Evolutionary conservation across 305 asterid species (phyloP).

Genomic region (Fraxinus greggii): DNA sequence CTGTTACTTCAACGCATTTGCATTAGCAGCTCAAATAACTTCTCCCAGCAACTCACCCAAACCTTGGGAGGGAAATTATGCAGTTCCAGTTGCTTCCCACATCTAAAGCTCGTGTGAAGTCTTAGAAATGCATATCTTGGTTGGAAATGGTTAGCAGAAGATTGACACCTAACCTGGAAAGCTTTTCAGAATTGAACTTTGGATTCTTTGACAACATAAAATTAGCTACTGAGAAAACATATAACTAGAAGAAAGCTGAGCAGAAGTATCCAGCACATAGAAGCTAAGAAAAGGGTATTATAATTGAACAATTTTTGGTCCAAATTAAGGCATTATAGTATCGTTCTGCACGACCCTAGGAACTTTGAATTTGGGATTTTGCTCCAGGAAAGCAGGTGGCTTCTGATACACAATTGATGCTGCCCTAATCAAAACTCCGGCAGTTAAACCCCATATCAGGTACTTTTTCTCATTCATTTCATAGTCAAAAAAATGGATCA

Average conservation of each 20-base stretch:
- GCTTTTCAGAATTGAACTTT: not conserved
- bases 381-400: conserved; percentile 79
- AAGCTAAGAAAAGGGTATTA: not conserved
- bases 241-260: not conserved
- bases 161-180: not conserved
- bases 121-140: not conserved
- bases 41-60: not conserved
- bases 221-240: not conserved
- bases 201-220: not conserved
- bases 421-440: conserved; percentile 82
- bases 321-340: conserved; percentile 48
- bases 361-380: conserved; percentile 66
- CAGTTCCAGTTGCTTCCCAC: not conserved
- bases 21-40: not conserved
- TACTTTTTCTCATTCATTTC: conserved; percentile 52
- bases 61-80: not conserved
- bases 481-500: conserved; percentile 73
- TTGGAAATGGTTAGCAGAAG: not conserved
- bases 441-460: conserved; percentile 90
- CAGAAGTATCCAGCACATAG: not conserved
- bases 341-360: conserved; percentile 48
- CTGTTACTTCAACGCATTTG: not conserved
- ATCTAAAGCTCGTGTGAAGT: not conserved
- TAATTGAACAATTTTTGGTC: not conserved
- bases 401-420: conserved; percentile 86